These are phyloP conservation scores for Fusarium miscanthi DNA, from an alignment of 2,329 filamentous ascomycete species.

Conservation along the genomic window DNA sequence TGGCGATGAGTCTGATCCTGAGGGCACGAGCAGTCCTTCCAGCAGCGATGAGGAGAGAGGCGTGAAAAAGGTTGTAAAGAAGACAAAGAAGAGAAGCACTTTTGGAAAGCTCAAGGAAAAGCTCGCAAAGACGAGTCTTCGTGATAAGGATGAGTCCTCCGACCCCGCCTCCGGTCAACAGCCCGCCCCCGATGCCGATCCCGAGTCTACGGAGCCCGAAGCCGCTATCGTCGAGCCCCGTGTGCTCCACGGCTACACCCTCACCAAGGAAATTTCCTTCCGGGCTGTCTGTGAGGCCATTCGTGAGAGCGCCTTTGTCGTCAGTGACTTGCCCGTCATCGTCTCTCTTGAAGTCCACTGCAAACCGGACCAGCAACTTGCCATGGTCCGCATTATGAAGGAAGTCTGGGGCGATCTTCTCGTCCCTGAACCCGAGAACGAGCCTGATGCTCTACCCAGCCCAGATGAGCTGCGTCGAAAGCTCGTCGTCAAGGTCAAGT, in stretches of 20 bases:
- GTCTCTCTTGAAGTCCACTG: constrained; percentile 95
- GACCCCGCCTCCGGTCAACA: constrained; percentile 5
- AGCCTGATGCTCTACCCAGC: constrained; percentile 68
- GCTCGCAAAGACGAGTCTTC: constrained; percentile 61
- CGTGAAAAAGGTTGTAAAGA: constrained; percentile 59
- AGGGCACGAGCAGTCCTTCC: constrained; percentile 47
- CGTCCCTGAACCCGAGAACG: constrained; percentile 64
- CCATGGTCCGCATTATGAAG: constrained; percentile 93
- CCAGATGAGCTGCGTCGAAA: constrained; percentile 78
- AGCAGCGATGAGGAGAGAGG: constrained; percentile 63
- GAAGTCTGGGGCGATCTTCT: constrained; percentile 82
- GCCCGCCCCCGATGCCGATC: constrained; percentile 11
- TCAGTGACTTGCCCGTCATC: constrained; percentile 84
- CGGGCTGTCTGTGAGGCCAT: constrained; percentile 86
- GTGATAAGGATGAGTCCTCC: constrained; percentile 46
- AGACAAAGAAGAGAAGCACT: constrained; percentile 65
- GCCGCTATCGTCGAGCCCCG: constrained; percentile 70
- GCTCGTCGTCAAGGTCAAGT: constrained; percentile 87
- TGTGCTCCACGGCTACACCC: constrained; percentile 88
- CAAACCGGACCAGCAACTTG: constrained; percentile 79
- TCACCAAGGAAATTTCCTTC: constrained; percentile 90
- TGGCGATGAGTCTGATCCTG: constrained; percentile 78
- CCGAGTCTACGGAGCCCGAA: constrained; percentile 34
- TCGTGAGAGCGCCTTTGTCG: constrained; percentile 79
- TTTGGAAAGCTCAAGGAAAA: constrained; percentile 73